Evolutionary conservation across 805 yeast species (phyloP).

Genomic region (Wickerhamiella brachini): DNA sequence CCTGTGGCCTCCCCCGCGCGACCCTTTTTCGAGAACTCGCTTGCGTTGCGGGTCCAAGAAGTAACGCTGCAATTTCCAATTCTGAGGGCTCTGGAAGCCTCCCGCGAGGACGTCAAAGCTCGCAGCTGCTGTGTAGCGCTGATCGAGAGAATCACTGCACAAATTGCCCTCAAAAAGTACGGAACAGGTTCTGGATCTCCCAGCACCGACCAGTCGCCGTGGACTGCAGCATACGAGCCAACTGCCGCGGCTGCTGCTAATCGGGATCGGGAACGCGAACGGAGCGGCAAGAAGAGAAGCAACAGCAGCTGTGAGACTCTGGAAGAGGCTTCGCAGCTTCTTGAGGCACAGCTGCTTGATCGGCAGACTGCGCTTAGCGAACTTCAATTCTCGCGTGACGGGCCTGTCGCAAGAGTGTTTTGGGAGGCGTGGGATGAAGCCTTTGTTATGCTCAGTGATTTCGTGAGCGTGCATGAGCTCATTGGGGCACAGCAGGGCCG

Average conservation of each 20-base stretch:
- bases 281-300: neutral
- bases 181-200: neutral
- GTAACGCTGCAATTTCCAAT: neutral
- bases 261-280: neutral
- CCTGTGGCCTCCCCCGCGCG: neutral
- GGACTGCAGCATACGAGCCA: neutral
- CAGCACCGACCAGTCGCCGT: neutral
- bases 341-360: neutral
- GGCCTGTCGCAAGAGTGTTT: conserved; percentile 22
- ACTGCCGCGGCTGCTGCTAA: neutral
- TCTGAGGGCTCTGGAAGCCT: neutral
- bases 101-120: neutral
- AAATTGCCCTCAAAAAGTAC: neutral
- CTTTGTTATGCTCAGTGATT: conserved; percentile 19
- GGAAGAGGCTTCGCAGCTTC: neutral
- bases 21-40: neutral
- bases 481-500: conserved; percentile 20
- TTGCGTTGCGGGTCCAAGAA: neutral
- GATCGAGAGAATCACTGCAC: neutral
- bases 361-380: neutral
- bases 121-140: neutral
- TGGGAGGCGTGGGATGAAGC: conserved; percentile 25
- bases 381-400: conserved; percentile 8
- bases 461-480: conserved; percentile 17
- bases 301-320: neutral